Conservation (phyloP, 2,329 filamentous ascomycete genomes). For the Neophaeococcomyces mojaviensis region DNA sequence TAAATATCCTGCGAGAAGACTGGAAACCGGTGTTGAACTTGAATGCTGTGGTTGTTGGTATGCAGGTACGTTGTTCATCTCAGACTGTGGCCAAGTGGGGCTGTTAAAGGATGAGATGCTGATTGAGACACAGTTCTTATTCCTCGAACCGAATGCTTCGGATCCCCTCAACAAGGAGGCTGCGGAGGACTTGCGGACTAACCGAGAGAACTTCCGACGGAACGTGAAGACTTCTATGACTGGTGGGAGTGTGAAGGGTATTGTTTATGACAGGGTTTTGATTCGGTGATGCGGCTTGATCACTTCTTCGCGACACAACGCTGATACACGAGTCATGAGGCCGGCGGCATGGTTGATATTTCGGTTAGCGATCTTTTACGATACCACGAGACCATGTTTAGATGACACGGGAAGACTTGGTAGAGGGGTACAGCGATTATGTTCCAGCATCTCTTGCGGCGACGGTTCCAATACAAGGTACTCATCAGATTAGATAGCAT, state of each 20-base stretch:
- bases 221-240: slow-evolving; percentile 81
- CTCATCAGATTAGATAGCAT: too few relatives aligned
- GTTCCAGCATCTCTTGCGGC: background rate
- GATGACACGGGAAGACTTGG: background rate
- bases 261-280: slow-evolving; percentile 70
- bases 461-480: too few relatives aligned
- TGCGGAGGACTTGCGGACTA: slow-evolving; percentile 79
- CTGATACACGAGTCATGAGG: background rate
- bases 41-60: slow-evolving; percentile 89
- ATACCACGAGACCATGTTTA: slow-evolving; percentile 6
- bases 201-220: slow-evolving; percentile 81
- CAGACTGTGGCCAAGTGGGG: slow-evolving; percentile 4
- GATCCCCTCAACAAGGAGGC: slow-evolving; percentile 99
- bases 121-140: slow-evolving; percentile 63
- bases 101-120: background rate
- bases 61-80: slow-evolving; percentile 56
- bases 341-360: background rate
- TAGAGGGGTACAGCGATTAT: background rate
- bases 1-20: slow-evolving; percentile 95
- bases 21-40: slow-evolving; percentile 98
- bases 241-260: slow-evolving; percentile 67
- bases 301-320: background rate
- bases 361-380: slow-evolving; percentile 1
- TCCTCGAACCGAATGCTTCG: slow-evolving; percentile 92
- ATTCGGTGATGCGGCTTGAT: slow-evolving; percentile 31